Evolutionary conservation across 192 early-diverging fungal species (phyloP).

Genomic region (Linnemannia zychae): DNA sequence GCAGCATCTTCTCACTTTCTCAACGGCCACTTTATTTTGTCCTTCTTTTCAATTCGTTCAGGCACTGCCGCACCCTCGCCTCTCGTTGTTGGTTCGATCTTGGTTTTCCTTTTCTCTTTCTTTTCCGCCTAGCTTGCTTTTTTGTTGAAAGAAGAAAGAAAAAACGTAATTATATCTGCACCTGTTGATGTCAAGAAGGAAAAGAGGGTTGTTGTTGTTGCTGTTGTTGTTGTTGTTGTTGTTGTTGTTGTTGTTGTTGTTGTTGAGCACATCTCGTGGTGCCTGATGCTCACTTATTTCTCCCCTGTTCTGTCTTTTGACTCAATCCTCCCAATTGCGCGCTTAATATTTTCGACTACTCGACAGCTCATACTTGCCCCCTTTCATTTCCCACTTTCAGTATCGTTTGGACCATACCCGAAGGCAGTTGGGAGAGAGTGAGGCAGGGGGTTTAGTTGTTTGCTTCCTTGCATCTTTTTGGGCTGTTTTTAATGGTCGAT

Average conservation of each 20-base stretch:
- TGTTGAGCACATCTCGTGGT: too few relatives aligned
- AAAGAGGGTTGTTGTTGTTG: neutral
- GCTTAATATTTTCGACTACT: neutral
- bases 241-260: neutral
- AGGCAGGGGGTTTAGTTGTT: too few relatives aligned
- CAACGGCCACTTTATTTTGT: neutral
- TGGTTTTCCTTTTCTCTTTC: neutral
- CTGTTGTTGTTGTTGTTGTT: neutral
- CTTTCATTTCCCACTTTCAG: neutral
- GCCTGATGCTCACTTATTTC: conserved; percentile 9
- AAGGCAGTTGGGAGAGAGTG: too few relatives aligned
- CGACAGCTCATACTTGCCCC: neutral
- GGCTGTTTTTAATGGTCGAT: too few relatives aligned
- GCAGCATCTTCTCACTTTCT: neutral
- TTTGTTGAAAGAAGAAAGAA: too few relatives aligned
- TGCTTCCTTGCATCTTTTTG: too few relatives aligned
- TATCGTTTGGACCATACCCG: too few relatives aligned
- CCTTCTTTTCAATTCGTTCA: neutral
- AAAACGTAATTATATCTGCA: neutral
- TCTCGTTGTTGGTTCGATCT: neutral
- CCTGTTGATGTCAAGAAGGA: neutral
- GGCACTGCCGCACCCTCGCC: neutral
- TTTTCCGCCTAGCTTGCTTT: neutral
- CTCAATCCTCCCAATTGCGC: neutral
- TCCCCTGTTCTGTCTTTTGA: neutral